These are phyloP conservation scores for Mucor piriformis DNA, from an alignment of 371 early-diverging fungal genomes.

Conservation along the genomic window DNA sequence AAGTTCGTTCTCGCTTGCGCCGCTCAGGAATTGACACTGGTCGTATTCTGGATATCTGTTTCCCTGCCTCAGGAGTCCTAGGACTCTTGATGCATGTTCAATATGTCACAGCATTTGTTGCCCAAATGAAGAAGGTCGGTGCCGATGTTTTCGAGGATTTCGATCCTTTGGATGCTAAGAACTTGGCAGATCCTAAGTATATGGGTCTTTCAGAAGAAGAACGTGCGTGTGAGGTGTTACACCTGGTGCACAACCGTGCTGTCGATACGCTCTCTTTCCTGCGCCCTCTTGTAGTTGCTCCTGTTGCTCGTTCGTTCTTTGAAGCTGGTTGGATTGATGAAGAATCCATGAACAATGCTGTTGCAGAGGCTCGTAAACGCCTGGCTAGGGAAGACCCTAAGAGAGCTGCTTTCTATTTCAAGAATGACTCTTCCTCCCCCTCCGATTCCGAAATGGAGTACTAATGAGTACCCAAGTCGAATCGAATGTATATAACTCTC, in stretches of 20 bases:
- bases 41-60: conserved; percentile 7
- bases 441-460: neutral
- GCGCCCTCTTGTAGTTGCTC: neutral
- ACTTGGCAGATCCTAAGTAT: conserved; percentile 3
- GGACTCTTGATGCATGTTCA: no score
- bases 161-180: neutral
- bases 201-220: neutral
- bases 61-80: conserved; percentile 3
- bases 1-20: no score
- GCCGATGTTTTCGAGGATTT: no score
- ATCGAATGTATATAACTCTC: neutral
- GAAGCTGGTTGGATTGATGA: no score
- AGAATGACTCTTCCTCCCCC: neutral
- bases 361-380: no score
- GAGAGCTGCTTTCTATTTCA: neutral
- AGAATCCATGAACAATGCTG: no score
- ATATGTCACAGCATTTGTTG: no score
- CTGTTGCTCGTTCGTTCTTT: neutral
- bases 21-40: neutral
- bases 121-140: no score
- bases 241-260: neutral
- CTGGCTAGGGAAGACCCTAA: no score
- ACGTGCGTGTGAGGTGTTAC: neutral
- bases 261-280: neutral
- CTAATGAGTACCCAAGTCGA: neutral